Evolutionary conservation across 805 yeast genomes (phyloP).

Genomic region (Starmerella vaccinii): DNA sequence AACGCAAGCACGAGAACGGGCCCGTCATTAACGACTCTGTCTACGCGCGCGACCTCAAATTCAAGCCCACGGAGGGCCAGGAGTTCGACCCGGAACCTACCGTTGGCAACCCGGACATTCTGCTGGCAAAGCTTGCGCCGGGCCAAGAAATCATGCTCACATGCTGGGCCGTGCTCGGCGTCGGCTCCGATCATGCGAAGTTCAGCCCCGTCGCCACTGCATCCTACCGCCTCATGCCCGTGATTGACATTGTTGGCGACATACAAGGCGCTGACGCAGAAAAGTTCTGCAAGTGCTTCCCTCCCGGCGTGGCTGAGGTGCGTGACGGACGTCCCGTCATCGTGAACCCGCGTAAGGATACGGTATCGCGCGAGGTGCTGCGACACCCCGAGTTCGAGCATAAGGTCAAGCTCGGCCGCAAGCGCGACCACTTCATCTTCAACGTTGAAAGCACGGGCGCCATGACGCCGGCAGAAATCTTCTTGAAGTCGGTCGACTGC

Average conservation of each 20-base stretch:
- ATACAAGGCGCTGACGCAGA: constrained; percentile 67
- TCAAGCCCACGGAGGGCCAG: constrained; percentile 88
- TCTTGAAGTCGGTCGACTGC: constrained; percentile 78
- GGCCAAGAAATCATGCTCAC: constrained; percentile 90
- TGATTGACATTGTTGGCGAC: constrained; percentile 49
- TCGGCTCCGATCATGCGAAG: constrained; percentile 93
- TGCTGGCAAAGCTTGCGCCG: constrained; percentile 87
- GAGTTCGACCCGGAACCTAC: constrained; percentile 52
- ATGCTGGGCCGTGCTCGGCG: constrained; percentile 83
- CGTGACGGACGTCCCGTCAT: constrained; percentile 66
- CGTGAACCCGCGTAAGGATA: constrained; percentile 83
- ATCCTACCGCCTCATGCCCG: constrained; percentile 84
- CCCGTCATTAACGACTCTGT: constrained; percentile 75
- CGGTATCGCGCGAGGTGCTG: constrained; percentile 92
- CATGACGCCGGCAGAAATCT: constrained; percentile 93
- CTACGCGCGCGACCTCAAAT: constrained; percentile 79
- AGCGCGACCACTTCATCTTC: constrained; percentile 85
- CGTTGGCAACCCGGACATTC: constrained; percentile 69
- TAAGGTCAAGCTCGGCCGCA: constrained; percentile 82
- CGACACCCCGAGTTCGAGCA: constrained; percentile 86
- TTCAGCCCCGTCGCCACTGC: constrained; percentile 97
- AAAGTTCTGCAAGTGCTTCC: constrained; percentile 80
- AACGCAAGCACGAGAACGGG: constrained; percentile 76
- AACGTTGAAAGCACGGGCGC: constrained; percentile 94
- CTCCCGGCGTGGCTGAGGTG: constrained; percentile 82